Base-by-base conservation (phyloP, 352 stramenopile species). In the Phytophthora pini region DNA sequence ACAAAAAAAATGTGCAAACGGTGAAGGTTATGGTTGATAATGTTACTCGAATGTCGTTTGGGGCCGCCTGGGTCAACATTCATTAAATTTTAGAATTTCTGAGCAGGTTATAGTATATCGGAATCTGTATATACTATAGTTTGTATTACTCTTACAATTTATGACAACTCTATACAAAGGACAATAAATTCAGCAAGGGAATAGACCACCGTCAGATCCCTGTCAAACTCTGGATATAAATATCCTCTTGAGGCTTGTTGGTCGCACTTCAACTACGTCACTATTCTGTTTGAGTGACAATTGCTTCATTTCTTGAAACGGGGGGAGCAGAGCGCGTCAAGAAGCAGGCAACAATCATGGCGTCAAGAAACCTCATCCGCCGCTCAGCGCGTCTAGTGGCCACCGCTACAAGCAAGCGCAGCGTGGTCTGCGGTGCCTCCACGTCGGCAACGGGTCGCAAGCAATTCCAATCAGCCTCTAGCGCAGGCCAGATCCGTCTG, bases 321-420 rank as follows among this genome's bases (percentile, higher is more conserved):
- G 22, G 46, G 46, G 61, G 54, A 68, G 32, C 50, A 52, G 24
- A 68, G 26, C 45, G 32, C 41, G 52, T 31, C 22, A 59, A 49
- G 22, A 67, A 53, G 43, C 15, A 59, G 40, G 22, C 52, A 34
- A 46, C 40, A 46, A 67, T 70, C 44, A 75, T 75, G 62, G 43
- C 68, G 48, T 62, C 62, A 9, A 72, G 50, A 45, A 59, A 38
- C 17, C 22, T 75, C 45, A 31, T 76, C 48, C 68, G 54, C 38
- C 68, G 48, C 32, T 70, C 68, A 13, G 41, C 49, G 36, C 63
- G 57, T 36, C 49, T 73, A 24, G 31, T 52, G 20, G 48, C 63
- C 27, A n/a, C 26, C 9, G 17, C 48, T 20, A 38, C 31, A 41
- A 64, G 24, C 39, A 70, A 70, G 26, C 52, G 48, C 31, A 73